Evolutionary conservation across 352 stramenopile genomes (phyloP), one percentile per base, ranked within the genome.

Genomic region (Phytopythium aichiense): DNA sequence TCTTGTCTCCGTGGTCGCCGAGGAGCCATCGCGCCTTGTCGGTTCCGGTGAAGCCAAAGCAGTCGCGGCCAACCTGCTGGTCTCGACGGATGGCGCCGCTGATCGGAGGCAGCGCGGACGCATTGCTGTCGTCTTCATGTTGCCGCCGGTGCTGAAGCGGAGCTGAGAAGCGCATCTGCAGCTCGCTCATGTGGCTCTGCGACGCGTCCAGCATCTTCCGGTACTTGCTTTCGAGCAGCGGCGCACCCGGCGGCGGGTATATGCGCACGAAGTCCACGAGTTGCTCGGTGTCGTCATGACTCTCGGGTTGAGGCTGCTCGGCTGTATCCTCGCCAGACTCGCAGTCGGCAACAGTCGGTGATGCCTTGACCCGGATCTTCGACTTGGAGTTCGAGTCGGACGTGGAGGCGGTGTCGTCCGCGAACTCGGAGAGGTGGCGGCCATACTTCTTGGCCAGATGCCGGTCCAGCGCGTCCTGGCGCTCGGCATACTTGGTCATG

Each of bases 121-220:
- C 71, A 35, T 65, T 74, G 22, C 68, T 67, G 13, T 81, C 59
- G 30, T 63, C 68, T 15, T 64, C 74, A 45, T 77, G 65, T 28
- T 69, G 71, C 38, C 79, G 78, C 6, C 83, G 83, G 58, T 94
- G 85, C 63, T 95, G 84, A 23, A 95, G 59, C 46, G 86, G 86
- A 1, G 82, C 84, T 0, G 79, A 85, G 58, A 95, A 91, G 20
- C 86, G 75, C 68, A 95, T 77, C 55, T 93, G 82, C 66, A 91
- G 76, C 60, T 93, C 86, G 60, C 90, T 80, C 38, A 89, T 88
- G 61, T 91, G 72, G 35, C 88, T 72, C 63, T 92, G 81, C 2
- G 82, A 91, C n/a, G 83, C 84, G 20, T 91, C 82, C 15, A 95
- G 67, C 66, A 95, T 91, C 59, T 88, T 84, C 28, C 70, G 73